Evolutionary conservation across 495 filamentous ascomycete species (phyloP), one percentile per base, ranked within the genome.

Genomic region (Neurospora pannonica): DNA sequence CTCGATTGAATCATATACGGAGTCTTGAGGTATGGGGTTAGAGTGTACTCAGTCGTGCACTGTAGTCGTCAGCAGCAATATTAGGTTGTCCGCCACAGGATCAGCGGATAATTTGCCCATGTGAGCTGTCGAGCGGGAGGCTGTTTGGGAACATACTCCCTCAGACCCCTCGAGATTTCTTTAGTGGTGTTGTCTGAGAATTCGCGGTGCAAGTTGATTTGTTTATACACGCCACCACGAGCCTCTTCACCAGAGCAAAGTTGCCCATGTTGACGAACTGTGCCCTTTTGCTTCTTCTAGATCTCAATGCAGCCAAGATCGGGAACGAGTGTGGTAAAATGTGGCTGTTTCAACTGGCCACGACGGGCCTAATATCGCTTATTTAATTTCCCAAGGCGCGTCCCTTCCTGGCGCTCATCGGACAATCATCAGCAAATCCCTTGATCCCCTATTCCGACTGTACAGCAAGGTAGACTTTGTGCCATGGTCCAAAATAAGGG

Each of bases 301-400:
- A 69, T 48, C 62, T 36, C 34, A 39, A 46, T 24, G 70, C 19
- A 40, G 54, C 15, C 71, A 39, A 54, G 54, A 74, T 71, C 42
- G 38, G 72, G 72, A 54, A 19, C 67, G 38, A 74, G 21, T 13
- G 40, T 43, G 21, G 60, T 54, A 70, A 46, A 37, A 71, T 60
- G 77, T 72, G 71, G 74, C 72, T 72, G 36, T 24, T 43, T 71
- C 46, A 70, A 74, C 60, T 62, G 54, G 54, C 54, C 24, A 62
- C 28, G 39, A 11, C 73, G 42, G 62, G 71, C 70, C 75, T 79
- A 80, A 83, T 83, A 74, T 83, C 82, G 82, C 79, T 83, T 83
- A 81, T 73, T 76, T 80, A 77, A 82, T 83, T 81, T 82, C 79
- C 79, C 74, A 67, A 42, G 42, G 38, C 34, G 21, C 71, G 38